Evolutionary conservation across 495 filamentous ascomycete species (phyloP), one percentile per base, ranked within the genome.

Genomic region (Aspergillus sclerotiicarbonarius): DNA sequence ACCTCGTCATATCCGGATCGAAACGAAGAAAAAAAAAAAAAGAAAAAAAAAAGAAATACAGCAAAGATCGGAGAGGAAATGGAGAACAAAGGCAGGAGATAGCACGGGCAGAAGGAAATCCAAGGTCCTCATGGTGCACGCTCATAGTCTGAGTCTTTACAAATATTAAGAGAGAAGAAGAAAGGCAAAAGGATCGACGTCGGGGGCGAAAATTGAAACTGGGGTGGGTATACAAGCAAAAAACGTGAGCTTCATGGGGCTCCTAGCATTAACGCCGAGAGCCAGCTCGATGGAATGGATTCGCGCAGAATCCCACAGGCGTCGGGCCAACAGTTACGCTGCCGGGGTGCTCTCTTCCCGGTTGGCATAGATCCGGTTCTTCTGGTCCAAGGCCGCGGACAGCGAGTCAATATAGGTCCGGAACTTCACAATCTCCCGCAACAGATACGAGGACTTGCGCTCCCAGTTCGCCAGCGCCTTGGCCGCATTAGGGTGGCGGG

Each of bases 391-490:
- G 13, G 88, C 87, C 19, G 75, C 78, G 21, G 75, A 72, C 12
- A 99, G 74, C 31, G 82, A 84, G 66, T 98, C 95, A 58, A 96
- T 91, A 60, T 98, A 99, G 0, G 92, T 98, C 49, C 86, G 78
- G 71, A 96, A 98, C 67, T 98, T 99, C 63, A 96, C 90, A 67
- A 93, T 97, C 74, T 99, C 94, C n/a, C 87, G 80, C 19, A 98
- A 76, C 41, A 99, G 74, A 69, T 98, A 96, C 31, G 87, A 86
- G 37, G 89, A 93, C 74, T 97, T 97, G 54, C 87, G 84, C 76
- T 99, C 92, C 95, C 95, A 99, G 69, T 99, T 99, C 5, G 86
- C 79, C 87, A 96, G 87, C 2, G 93, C 90, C 71, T 90, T 92
- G 48, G 73, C 73, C 20, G 84, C 78, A 68, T 98, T 99, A 19